Evolutionary conservation across 768 basidiomycete species (phyloP).

Genomic region (Cubamyces lactineus): DNA sequence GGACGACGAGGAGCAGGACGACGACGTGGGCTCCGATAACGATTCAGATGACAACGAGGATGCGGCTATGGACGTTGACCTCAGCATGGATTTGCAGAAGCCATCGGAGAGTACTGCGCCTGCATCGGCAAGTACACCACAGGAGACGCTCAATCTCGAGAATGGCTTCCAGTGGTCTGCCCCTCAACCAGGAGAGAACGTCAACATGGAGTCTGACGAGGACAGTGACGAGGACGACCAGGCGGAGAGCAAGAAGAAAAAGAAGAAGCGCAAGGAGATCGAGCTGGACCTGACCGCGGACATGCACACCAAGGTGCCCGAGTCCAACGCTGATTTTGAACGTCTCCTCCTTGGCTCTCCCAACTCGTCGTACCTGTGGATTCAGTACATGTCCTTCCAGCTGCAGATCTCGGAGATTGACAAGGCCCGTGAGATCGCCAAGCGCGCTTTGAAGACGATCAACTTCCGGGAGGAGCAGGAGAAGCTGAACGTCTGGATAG

Average conservation of each 20-base stretch:
- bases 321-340: conserved; percentile 95
- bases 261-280: conserved; percentile 68
- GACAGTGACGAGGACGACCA: conserved; percentile 53
- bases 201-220: conserved; percentile 46
- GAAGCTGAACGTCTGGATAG: conserved; percentile 97
- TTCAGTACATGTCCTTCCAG: conserved; percentile 99
- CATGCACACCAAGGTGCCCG: conserved; percentile 82
- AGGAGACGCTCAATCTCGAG: conserved; percentile 46
- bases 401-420: conserved; percentile 95
- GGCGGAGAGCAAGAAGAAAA: conserved; percentile 61
- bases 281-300: conserved; percentile 85
- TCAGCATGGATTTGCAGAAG: conserved; percentile 36
- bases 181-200: conserved; percentile 42
- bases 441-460: conserved; percentile 84
- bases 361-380: conserved; percentile 97
- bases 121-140: neutral
- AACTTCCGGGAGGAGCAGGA: conserved; percentile 96
- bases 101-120: neutral
- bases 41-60: conserved; percentile 34
- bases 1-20: conserved; percentile 34
- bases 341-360: conserved; percentile 90
- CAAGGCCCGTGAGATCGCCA: conserved; percentile 87
- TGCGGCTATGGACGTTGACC: conserved; percentile 50
- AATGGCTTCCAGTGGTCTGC: conserved; percentile 77
- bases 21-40: conserved; percentile 40